Evolutionary conservation across 768 basidiomycete species (phyloP).

Genomic region (Collybiopsis luxurians): DNA sequence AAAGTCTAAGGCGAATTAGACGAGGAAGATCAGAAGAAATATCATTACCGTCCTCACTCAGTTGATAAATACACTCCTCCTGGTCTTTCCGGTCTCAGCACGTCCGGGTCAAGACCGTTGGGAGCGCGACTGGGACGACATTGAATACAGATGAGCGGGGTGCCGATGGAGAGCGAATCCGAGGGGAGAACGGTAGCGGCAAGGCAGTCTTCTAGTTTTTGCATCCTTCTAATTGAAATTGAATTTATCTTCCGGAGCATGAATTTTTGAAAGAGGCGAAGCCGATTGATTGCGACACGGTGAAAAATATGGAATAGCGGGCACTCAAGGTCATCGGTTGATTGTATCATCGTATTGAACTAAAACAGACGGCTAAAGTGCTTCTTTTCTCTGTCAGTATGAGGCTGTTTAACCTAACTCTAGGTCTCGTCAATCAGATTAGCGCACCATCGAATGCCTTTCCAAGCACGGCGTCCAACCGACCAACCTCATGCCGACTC

Average conservation of each 20-base stretch:
- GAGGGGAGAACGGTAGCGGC: conserved; percentile 82
- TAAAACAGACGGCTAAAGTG: conserved; percentile 84
- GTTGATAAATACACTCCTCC: too few species aligned
- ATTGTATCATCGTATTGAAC: conserved; percentile 98
- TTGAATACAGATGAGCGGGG: conserved; percentile 82
- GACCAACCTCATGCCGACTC: conserved; percentile 84
- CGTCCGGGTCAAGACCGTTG: conserved; percentile 10
- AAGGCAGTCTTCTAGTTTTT: too few species aligned
- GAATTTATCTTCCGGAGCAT: too few species aligned
- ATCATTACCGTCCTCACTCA: conserved; percentile 73
- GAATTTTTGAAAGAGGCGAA: conserved; percentile 49
- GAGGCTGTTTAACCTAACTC: conserved; percentile 5
- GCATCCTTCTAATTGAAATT: too few species aligned
- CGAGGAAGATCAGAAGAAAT: conserved; percentile 83
- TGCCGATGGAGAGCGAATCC: conserved; percentile 84
- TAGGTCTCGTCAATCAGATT: conserved; percentile 55
- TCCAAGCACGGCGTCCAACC: conserved; percentile 88
- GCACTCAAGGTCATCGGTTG: conserved; percentile 95
- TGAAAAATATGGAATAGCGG: conserved; percentile 85
- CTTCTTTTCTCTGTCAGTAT: conserved; percentile 4
- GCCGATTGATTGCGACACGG: conserved; percentile 71
- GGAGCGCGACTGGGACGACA: conserved; percentile 85
- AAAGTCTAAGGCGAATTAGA: conserved; percentile 80
- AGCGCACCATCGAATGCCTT: conserved; percentile 98
- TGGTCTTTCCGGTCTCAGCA: too few species aligned